Evolutionary conservation across 73 alveolate species (phyloP), one percentile per base, ranked within the genome.

Genomic region (Diophrys sp.): DNA sequence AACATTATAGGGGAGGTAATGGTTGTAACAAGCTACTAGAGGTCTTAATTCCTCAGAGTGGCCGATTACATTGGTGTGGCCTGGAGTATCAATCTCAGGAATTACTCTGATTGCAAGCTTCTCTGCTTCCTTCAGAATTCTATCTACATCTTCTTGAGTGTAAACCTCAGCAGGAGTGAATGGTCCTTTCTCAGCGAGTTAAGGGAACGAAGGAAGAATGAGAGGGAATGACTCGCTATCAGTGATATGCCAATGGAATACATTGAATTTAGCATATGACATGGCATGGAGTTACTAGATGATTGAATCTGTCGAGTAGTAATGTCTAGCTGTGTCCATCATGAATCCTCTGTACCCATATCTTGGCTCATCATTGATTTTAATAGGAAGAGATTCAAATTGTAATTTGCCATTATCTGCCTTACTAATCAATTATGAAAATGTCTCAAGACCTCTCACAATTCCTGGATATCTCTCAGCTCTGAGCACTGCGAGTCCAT

Each of bases 51-150:
- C 29, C 0, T 87, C 85, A 31, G 79, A 81, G 73, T 30, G 5
- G 11, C 82, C 91, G 1, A 83, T 29, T 1, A 77, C 70, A 14
- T 76, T 62, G 31, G 92, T 53, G 73, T 94, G 98, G 23, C 95
- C 97, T 24, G 98, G 98, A 54, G 80, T 76, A 44, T 94, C 98
- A 53, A 94, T 71, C 77, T 92, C 97, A 0, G 98, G 98, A 54
- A 94, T 69, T 29, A 94, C 90, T 57, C 75, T 68, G 73, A 94
- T 88, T 14, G 96, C 96, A 5, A 87, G 74, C 28, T 29, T 56
- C 57, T 77, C 33, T 0, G 97, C 98, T 76, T 85, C 81, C n/a
- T 62, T 62, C 18, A 94, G 90, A 23, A 94, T 81, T 26, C 83
- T 83, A 54, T 75, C 54, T 29, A 92, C 84, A 54, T 84, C 95